Base-by-base conservation (phyloP, 2,329 filamentous ascomycete genomes). In the Colletotrichum cereale region DNA sequence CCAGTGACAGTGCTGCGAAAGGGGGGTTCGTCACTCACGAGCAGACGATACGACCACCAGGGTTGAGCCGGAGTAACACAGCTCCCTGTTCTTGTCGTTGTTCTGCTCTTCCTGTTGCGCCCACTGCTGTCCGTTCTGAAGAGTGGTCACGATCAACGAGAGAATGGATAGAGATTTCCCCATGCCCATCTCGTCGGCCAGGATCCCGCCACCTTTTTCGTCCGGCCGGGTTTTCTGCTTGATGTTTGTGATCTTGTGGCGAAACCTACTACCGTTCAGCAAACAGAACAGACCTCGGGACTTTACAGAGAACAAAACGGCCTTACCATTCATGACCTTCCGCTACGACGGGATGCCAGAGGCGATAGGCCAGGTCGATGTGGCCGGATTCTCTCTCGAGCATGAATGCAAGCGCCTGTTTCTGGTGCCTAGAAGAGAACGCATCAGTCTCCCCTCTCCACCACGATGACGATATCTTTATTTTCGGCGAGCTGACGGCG, bases 171-270 rank as follows among this genome's bases (percentile, higher is more conserved):
- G 79, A 0, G 88, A 85, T 74, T 90, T 90, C 0, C 88, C 88
- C 80, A 90, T 83, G 0, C 88, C 88, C 88, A 90, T 90, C 69
- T 90, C 88, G 74, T 90, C 88, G 0, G 88, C 88, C 2, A 90
- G 74, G n/a, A 90, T 86, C 0, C 86, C 86, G 1, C 81, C 81
- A 0, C 80, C 81, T 34, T 62, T 79, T 66, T 83, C 80, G 2
- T 80, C 76, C 0, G 79, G 80, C 1, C 5, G 71, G 1, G 72
- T 64, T 0, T 36, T 24, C 1, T 69, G 47, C 80, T 84, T 78
- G 0, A 74, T 76, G 18, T 79, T 82, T 5, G 84, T 86, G 67
- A 86, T 82, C 21, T 72, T 74, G 69, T 85, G 83, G 0, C 78
- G 77, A 62, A 80, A 85, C 62, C 79, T 81, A 60, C 1, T 3